A percentile compares a stretch with the other conserved stretches of the same genome.
phyloP scores from a whole-genome alignment of 1,284 basidiomycete species.

The Trametes versicolor region DNA sequence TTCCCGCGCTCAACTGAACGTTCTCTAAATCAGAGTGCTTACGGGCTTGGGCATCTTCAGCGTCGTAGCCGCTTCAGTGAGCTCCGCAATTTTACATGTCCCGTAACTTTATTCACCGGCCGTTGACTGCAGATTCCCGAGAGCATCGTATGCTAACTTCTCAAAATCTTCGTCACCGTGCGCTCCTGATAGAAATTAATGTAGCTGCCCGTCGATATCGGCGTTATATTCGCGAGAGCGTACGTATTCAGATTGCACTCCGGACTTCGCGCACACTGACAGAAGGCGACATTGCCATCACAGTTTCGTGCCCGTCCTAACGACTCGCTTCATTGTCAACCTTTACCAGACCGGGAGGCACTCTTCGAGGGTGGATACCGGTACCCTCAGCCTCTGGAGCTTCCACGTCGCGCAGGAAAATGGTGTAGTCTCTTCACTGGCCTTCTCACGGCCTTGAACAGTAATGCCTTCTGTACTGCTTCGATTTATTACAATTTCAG shows the following conservation, averaged over 20 bases:
- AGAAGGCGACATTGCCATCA: background rate
- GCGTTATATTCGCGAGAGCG: background rate
- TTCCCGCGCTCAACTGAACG: background rate
- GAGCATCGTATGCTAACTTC: background rate
- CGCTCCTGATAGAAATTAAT: too few relatives aligned
- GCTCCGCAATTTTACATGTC: background rate
- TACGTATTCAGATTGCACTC: background rate
- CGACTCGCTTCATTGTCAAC: conserved; percentile 3
- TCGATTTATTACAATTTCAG: too few relatives aligned
- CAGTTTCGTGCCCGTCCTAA: conserved; percentile 4
- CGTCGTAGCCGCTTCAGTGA: conserved; percentile 3
- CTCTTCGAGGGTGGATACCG: background rate
- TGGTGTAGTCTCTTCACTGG: background rate
- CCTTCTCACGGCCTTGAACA: background rate
- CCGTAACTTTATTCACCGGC: too few relatives aligned
- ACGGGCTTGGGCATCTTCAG: conserved; percentile 8
- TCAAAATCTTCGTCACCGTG: background rate
- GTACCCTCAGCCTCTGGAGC: background rate
- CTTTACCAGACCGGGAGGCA: background rate
- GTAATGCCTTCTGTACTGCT: too few relatives aligned
- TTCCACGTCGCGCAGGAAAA: background rate
- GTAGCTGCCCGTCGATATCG: conserved; percentile 9
- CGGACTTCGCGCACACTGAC: background rate
- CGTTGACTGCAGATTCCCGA: background rate
- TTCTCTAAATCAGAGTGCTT: background rate